These are phyloP conservation scores for Monosiga brevicollis DNA, from an alignment of 78 protist genomes.

Conservation along the genomic window DNA sequence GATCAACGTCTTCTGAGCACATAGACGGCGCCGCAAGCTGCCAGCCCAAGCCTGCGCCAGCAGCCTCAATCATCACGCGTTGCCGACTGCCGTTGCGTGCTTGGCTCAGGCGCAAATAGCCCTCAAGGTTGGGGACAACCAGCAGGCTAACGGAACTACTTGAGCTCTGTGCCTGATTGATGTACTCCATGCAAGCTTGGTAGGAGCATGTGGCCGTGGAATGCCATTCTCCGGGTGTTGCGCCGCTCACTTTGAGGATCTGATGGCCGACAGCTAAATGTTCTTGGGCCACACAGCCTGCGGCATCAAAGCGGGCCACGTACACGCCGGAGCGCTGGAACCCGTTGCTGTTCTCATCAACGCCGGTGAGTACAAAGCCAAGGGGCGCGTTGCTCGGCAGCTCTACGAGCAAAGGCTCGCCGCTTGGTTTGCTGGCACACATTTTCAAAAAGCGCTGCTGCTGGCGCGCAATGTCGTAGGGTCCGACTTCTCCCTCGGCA, in stretches of 20 bases:
- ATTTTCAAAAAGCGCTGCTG: too few species aligned
- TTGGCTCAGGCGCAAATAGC: neutral
- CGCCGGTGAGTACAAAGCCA: neutral
- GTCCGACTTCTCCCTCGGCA: too few species aligned
- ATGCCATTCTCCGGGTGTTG: neutral
- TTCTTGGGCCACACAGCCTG: neutral
- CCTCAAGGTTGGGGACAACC: neutral
- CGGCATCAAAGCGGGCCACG: neutral
- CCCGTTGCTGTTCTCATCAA: neutral
- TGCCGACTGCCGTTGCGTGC: neutral
- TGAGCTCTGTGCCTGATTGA: too few species aligned
- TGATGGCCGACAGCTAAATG: neutral
- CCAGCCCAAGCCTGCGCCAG: neutral
- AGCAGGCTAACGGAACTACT: neutral
- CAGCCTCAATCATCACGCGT: neutral
- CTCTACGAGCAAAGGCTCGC: too few species aligned
- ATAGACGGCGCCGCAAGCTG: neutral
- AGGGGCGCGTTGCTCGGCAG: too few species aligned
- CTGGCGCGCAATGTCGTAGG: too few species aligned
- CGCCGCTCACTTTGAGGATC: neutral
- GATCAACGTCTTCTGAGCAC: too few species aligned
- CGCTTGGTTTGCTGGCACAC: too few species aligned
- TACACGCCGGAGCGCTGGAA: neutral
- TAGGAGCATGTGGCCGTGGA: neutral
- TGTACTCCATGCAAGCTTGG: neutral